These are phyloP conservation scores for Brassica balearica DNA, from an alignment of 441 rosid species.

Conservation along the genomic window DNA sequence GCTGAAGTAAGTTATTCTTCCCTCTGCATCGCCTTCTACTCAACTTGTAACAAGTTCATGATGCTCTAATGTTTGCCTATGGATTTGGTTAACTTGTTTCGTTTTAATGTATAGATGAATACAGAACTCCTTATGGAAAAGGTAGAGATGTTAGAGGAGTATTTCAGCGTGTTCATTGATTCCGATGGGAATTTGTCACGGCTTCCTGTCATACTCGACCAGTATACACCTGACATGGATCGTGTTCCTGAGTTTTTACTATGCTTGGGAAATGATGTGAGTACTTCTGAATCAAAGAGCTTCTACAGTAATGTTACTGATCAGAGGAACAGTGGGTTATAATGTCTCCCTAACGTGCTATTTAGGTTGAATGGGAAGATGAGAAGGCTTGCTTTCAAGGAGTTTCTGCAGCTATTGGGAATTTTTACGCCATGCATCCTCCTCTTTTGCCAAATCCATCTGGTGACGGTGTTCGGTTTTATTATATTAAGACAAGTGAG, in stretches of 20 bases:
- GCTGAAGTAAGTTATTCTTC: constrained; percentile 64
- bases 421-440: constrained; percentile 91
- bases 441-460: constrained; percentile 90
- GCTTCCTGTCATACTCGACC: constrained; percentile 95
- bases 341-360: constrained; percentile 24
- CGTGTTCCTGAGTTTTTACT: constrained; percentile 89
- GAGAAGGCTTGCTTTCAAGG: constrained; percentile 86
- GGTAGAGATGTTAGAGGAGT: constrained; percentile 84
- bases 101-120: constrained; percentile 64
- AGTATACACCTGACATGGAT: constrained; percentile 96
- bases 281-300: constrained; percentile 38
- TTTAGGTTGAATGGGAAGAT: constrained; percentile 73
- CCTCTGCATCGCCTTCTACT: neutral
- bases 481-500: constrained; percentile 56
- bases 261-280: constrained; percentile 93
- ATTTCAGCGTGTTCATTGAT: constrained; percentile 75
- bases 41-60: neutral
- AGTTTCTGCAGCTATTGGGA: constrained; percentile 88
- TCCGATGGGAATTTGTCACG: constrained; percentile 69
- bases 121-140: constrained; percentile 79
- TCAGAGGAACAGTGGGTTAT: constrained; percentile 30
- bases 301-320: constrained; percentile 16
- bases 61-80: constrained; percentile 13
- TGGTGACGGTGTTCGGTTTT: constrained; percentile 71
- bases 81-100: constrained; percentile 31